A percentile compares a stretch with the other conserved stretches of the same genome.
Conservation (phyloP, 1,284 basidiomycete species). For the Leccinum solheimii region DNA sequence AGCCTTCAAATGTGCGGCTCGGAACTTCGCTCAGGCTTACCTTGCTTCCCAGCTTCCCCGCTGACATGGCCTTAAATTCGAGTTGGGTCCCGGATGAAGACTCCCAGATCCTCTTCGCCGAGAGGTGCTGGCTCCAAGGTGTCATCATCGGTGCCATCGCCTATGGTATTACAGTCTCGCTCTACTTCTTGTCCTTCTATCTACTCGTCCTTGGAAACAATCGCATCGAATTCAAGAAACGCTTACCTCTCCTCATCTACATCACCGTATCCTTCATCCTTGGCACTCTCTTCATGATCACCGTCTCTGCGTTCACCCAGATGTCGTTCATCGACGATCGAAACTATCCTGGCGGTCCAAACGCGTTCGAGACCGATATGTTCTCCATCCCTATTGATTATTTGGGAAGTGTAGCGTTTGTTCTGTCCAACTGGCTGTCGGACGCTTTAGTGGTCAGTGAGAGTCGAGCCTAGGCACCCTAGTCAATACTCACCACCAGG, state of each 20-base stretch:
- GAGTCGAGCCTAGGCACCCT: too few species aligned
- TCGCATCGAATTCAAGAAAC: neutral
- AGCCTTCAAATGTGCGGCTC: neutral
- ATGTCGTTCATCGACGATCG: conserved; percentile 36
- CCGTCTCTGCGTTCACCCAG: conserved; percentile 24
- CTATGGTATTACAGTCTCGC: conserved; percentile 12
- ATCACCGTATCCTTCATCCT: conserved; percentile 26
- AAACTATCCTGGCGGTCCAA: conserved; percentile 32
- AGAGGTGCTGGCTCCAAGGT: conserved; percentile 22
- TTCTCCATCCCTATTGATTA: conserved; percentile 22
- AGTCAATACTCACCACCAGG: neutral
- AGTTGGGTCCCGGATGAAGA: conserved; percentile 21
- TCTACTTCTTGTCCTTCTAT: conserved; percentile 17
- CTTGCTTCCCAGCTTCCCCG: neutral
- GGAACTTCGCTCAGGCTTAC: neutral
- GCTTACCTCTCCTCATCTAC: conserved; percentile 19
- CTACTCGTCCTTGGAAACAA: conserved; percentile 13
- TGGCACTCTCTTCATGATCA: conserved; percentile 26
- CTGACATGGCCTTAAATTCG: conserved; percentile 15
- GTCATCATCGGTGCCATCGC: conserved; percentile 12
- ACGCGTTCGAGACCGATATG: conserved; percentile 14
- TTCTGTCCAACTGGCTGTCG: conserved; percentile 26
- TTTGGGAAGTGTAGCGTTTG: conserved; percentile 12
- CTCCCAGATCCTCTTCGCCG: conserved; percentile 15
- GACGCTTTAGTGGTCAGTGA: conserved; percentile 32